Percentiles rank a stretch among this genome's conserved stretches.
These are phyloP conservation scores for Chlamydomonas reinhardtii DNA, from an alignment of 163 green algal genomes.

Conservation along the genomic window DNA sequence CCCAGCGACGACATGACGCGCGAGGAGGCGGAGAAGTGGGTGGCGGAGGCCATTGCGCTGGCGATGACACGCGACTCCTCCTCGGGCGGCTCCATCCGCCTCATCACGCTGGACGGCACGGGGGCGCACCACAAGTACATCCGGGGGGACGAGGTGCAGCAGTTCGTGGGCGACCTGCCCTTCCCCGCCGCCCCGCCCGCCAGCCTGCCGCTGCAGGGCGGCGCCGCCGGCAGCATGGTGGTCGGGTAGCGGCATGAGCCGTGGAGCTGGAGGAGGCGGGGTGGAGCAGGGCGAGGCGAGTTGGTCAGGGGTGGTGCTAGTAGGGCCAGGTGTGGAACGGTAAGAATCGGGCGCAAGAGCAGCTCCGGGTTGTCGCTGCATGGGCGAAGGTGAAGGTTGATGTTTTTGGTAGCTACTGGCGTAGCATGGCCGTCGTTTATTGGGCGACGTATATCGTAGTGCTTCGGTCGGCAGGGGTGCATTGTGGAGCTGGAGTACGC, in stretches of 20 bases:
- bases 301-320: too few species aligned
- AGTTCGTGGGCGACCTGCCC: slow-evolving; percentile 41
- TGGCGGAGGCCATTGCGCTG: slow-evolving; percentile 84
- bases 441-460: too few species aligned
- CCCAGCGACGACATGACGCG: slow-evolving; percentile 87
- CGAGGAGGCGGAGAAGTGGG: slow-evolving; percentile 86
- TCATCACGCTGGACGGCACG: slow-evolving; percentile 78
- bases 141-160: slow-evolving; percentile 39
- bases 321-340: too few species aligned
- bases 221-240: slow-evolving; percentile 12
- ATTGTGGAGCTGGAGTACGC: too few species aligned
- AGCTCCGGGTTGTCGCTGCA: too few species aligned
- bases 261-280: too few species aligned
- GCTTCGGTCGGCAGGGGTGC: too few species aligned
- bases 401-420: too few species aligned
- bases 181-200: background rate
- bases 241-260: background rate
- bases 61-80: slow-evolving; percentile 92
- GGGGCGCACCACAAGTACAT: slow-evolving; percentile 68
- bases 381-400: too few species aligned
- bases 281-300: too few species aligned
- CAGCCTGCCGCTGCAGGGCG: background rate
- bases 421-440: too few species aligned
- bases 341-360: too few species aligned
- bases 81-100: slow-evolving; percentile 87